These are phyloP conservation scores for Coemansia furcata DNA, from an alignment of 192 early-diverging fungal species.

Conservation along the genomic window DNA sequence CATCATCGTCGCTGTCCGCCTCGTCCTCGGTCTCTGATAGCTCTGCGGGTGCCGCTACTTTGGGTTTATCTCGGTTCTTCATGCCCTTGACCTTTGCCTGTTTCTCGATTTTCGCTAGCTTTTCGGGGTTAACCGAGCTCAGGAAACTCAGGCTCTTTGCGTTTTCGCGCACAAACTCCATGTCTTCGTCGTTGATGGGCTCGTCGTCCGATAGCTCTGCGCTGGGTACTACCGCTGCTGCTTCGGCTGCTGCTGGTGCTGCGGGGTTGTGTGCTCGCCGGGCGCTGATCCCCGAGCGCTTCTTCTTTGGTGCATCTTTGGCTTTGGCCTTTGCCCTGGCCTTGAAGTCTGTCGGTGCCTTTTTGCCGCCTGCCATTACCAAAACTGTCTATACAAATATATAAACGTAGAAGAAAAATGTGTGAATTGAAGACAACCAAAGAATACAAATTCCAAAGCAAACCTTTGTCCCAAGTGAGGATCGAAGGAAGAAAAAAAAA, in stretches of 20 bases:
- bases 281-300: background rate
- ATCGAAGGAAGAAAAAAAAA: conserved; percentile 3
- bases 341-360: conserved; percentile 7
- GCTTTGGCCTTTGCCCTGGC: conserved; percentile 12
- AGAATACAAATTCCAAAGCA: background rate
- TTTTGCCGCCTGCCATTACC: conserved; percentile 7
- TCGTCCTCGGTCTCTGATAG: conserved; percentile 27
- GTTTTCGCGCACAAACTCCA: conserved; percentile 45
- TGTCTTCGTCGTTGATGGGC: conserved; percentile 40
- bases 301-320: conserved; percentile 3
- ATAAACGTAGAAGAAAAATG: background rate
- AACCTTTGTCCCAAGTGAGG: background rate
- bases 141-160: conserved; percentile 34
- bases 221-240: background rate
- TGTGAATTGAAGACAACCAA: background rate
- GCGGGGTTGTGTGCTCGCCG: background rate
- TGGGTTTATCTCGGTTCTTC: background rate
- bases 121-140: conserved; percentile 30
- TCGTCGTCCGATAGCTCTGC: conserved; percentile 21
- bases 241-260: conserved; percentile 9
- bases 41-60: conserved; percentile 7
- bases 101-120: conserved; percentile 29
- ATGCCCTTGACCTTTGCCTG: conserved; percentile 28
- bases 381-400: background rate
- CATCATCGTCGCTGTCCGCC: background rate